Evolutionary conservation across 2,329 filamentous ascomycete species (phyloP).

Genomic region (Fusarium hostae): DNA sequence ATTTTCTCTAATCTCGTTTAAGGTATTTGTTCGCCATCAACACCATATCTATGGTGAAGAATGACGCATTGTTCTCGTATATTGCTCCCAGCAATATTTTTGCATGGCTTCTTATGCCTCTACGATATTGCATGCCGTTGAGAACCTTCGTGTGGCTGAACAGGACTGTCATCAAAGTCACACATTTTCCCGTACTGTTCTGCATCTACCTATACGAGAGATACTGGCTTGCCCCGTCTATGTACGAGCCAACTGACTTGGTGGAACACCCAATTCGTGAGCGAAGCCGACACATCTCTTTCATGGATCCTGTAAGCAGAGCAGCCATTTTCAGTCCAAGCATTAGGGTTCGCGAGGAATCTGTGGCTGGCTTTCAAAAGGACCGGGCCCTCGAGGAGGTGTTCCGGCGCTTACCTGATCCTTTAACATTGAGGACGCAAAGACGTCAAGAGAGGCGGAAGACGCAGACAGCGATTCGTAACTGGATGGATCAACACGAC

Average conservation of each 20-base stretch:
- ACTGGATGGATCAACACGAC: constrained; percentile 86
- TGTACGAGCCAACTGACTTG: constrained; percentile 86
- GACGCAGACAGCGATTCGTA: constrained; percentile 82
- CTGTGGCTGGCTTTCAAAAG: constrained; percentile 87
- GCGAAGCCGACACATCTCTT: constrained; percentile 63
- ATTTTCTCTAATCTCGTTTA: constrained; percentile 16
- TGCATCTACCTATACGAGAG: constrained; percentile 89
- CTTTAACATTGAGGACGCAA: constrained; percentile 68
- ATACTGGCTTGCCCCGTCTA: constrained; percentile 76
- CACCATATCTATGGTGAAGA: constrained; percentile 97
- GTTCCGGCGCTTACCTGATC: constrained; percentile 78
- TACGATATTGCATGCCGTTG: constrained; percentile 83
- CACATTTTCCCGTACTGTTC: constrained; percentile 88
- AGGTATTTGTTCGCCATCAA: constrained; percentile 94
- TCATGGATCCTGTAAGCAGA: constrained; percentile 65
- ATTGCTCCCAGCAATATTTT: constrained; percentile 91
- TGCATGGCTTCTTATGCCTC: constrained; percentile 86
- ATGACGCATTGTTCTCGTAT: constrained; percentile 95
- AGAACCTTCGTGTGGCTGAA: constrained; percentile 86
- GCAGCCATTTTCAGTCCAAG: constrained; percentile 78
- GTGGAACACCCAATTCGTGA: constrained; percentile 75
- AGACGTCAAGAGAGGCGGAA: constrained; percentile 74
- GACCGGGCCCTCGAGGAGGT: constrained; percentile 92
- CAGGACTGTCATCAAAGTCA: constrained; percentile 89
- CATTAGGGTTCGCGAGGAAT: constrained; percentile 81